Evolutionary conservation across 129 eudicot genomes (phyloP), one percentile per base, ranked within the genome.

Genomic region (Smallanthus sonchifolius): DNA sequence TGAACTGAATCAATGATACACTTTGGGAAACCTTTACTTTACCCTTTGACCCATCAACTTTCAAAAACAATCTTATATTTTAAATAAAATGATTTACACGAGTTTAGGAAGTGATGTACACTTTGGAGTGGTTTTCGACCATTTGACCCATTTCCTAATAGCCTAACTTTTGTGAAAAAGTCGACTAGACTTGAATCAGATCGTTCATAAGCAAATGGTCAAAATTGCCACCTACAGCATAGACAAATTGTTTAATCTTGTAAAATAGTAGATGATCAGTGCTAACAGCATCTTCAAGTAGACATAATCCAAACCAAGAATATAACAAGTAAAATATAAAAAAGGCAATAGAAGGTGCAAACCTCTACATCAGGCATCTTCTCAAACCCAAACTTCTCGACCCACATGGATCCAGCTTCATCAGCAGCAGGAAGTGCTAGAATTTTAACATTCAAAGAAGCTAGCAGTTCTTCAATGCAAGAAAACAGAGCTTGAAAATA

Each of bases 401-500:
- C 82, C 99, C 99, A 95, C 48, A 95, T 67, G 1, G 96, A 87
- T 42, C 72, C 83, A 28, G 94, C 92, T 76, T 95, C 99, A 70
- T 83, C 91, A 32, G 99, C 96, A 54, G 99, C 97, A 15, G 99
- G 97, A 67, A 95, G 96, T 28, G 87, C 90, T 36, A 95, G 73
- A 51, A 64, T 35, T 69, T 82, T 88, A 40, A 95, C 95, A 48
- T 83, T 75, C 70, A 91, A 51, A n/a, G 92, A 89, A 65, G 69
- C 55, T 17, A 95, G 83, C 42, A 95, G 80, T 74, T 76, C 68
- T 62, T 95, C 97, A 7, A 95, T 85, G 79, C 99, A 88, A 59
- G 82, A 75, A 59, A 83, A 95, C 42, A 95, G 76, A 8, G 90
- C 80, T 57, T 91, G 94, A 39, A 95, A 95, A 77, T 91, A 95